Conservation (phyloP, 2,329 filamentous ascomycete species). For the Paramyrothecium roridum region DNA sequence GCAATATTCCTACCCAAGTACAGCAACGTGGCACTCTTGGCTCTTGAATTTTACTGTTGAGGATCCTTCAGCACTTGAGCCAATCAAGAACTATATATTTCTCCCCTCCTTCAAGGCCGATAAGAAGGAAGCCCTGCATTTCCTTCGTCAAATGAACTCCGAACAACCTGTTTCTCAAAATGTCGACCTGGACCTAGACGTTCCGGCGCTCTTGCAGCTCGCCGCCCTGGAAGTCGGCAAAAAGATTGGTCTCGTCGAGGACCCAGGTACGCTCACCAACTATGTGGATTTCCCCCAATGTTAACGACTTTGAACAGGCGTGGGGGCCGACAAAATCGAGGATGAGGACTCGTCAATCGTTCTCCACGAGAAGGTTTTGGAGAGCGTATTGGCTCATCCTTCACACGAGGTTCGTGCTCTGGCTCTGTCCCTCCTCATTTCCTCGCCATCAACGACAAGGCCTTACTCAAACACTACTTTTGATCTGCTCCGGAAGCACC, state of each 20-base stretch:
- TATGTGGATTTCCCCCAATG: background rate
- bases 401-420: conserved; percentile 69
- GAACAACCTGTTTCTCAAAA: conserved; percentile 43
- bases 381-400: conserved; percentile 50
- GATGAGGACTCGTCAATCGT: conserved; percentile 23
- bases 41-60: conserved; percentile 46
- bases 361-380: conserved; percentile 42
- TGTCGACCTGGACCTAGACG: conserved; percentile 42
- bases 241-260: conserved; percentile 66
- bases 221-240: conserved; percentile 70
- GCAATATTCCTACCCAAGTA: conserved; percentile 20
- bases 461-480: conserved; percentile 66
- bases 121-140: conserved; percentile 47
- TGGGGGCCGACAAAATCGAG: conserved; percentile 14
- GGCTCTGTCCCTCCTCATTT: conserved; percentile 77
- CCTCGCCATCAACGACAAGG: conserved; percentile 70
- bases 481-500: conserved; percentile 57
- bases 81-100: conserved; percentile 63
- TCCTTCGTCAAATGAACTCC: conserved; percentile 57
- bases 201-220: conserved; percentile 58
- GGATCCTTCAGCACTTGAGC: conserved; percentile 53
- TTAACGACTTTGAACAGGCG: conserved; percentile 13
- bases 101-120: conserved; percentile 60
- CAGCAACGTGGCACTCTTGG: conserved; percentile 52
- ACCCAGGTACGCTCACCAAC: conserved; percentile 47